Evolutionary conservation across 2,329 filamentous ascomycete genomes (phyloP).

Genomic region (Pleomassaria siparia): DNA sequence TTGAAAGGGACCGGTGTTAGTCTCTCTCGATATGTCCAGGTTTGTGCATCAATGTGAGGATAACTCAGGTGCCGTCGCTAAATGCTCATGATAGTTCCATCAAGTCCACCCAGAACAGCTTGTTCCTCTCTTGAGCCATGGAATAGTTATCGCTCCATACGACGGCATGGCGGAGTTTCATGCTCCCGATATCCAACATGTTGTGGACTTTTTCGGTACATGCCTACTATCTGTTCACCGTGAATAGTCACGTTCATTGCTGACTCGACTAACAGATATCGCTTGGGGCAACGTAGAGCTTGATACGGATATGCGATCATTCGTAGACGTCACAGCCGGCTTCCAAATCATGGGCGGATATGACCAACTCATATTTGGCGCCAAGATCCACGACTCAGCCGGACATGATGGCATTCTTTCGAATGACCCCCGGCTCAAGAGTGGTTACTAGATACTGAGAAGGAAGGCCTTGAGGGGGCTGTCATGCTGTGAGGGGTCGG

Average conservation of each 20-base stretch:
- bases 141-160: slow-evolving; percentile 9
- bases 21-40: slow-evolving; percentile 15
- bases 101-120: slow-evolving; percentile 9
- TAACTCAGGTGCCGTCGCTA: neutral
- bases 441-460: too few species aligned
- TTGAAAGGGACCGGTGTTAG: slow-evolving; percentile 3
- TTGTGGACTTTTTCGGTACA: slow-evolving; percentile 6
- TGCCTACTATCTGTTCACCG: neutral
- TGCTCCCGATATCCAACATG: slow-evolving; percentile 7
- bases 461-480: too few species aligned
- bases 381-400: neutral
- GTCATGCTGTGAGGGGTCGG: too few species aligned
- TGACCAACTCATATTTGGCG: slow-evolving; percentile 12
- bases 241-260: neutral
- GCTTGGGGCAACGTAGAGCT: neutral
- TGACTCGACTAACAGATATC: neutral
- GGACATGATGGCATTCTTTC: neutral
- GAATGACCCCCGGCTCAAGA: neutral
- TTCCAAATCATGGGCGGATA: slow-evolving; percentile 18
- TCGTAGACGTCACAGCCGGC: neutral
- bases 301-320: neutral
- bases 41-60: neutral
- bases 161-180: slow-evolving; percentile 18
- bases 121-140: slow-evolving; percentile 3
- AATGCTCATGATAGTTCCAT: slow-evolving; percentile 8